Conservation (phyloP, 1,284 basidiomycete species). For the Cryptococcus floricola region DNA sequence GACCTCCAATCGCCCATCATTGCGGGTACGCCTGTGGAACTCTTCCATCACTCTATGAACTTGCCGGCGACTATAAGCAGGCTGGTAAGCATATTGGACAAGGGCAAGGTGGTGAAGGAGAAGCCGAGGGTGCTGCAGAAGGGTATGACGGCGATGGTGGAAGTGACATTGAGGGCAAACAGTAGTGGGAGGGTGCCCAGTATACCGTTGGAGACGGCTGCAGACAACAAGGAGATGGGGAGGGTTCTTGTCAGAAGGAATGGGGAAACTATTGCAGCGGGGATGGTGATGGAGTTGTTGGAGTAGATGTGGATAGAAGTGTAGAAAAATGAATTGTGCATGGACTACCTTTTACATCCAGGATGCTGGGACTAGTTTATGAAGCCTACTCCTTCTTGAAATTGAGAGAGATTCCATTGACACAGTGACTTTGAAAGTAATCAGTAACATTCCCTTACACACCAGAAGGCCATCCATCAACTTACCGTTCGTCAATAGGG, state of each 20-base stretch:
- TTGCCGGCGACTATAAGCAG: conserved; percentile 82
- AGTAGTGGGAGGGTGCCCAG: conserved; percentile 56
- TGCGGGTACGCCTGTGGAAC: conserved; percentile 78
- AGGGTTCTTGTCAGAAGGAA: conserved; percentile 78
- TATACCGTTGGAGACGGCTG: conserved; percentile 81
- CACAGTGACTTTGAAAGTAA: conserved; percentile 62
- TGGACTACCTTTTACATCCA: neutral
- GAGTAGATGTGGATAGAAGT: neutral
- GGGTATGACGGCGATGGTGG: conserved; percentile 75
- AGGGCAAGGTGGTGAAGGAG: conserved; percentile 68
- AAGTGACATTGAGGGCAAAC: conserved; percentile 64
- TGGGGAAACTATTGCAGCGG: conserved; percentile 93
- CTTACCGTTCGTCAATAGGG: conserved; percentile 28
- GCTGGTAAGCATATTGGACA: conserved; percentile 73
- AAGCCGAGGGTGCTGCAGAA: conserved; percentile 85
- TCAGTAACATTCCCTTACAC: neutral
- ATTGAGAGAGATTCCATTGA: conserved; percentile 81
- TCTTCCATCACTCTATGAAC: conserved; percentile 92
- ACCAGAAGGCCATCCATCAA: conserved; percentile 10
- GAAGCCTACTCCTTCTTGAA: conserved; percentile 58
- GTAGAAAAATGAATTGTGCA: neutral
- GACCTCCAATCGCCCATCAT: conserved; percentile 88
- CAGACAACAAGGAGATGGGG: conserved; percentile 95
- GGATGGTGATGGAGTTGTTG: conserved; percentile 24
- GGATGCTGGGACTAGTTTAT: neutral